Percentiles rank a stretch among this genome's conserved stretches.
Evolutionary conservation across 2,329 filamentous ascomycete genomes (phyloP).

Genomic region (Monilinia vaccinii-corymbosi): DNA sequence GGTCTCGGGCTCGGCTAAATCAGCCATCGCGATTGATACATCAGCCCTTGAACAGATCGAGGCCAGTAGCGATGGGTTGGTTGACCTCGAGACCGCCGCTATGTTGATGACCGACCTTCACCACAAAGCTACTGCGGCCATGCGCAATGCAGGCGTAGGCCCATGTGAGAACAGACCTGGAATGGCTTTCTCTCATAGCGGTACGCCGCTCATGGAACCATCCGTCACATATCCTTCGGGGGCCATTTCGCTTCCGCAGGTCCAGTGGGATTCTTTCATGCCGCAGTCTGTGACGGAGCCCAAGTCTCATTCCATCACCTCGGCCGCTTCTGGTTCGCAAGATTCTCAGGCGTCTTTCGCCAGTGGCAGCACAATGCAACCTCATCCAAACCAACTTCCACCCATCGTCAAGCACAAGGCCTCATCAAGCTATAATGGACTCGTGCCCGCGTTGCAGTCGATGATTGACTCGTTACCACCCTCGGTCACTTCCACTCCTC

Average conservation of each 20-base stretch:
- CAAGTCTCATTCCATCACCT: slow-evolving; percentile 66
- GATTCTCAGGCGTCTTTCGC: slow-evolving; percentile 58
- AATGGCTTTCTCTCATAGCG: slow-evolving; percentile 65
- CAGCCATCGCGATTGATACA: slow-evolving; percentile 71
- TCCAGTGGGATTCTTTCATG: slow-evolving; percentile 88
- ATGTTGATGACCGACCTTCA: slow-evolving; percentile 98
- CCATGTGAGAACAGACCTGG: slow-evolving; percentile 49
- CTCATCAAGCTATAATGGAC: slow-evolving; percentile 45
- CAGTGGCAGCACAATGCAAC: slow-evolving; percentile 46
- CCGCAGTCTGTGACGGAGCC: slow-evolving; percentile 58
- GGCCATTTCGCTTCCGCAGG: slow-evolving; percentile 73
- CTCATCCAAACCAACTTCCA: slow-evolving; percentile 54
- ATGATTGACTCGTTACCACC: slow-evolving; percentile 64
- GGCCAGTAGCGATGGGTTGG: slow-evolving; percentile 78
- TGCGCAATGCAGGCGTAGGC: slow-evolving; percentile 43
- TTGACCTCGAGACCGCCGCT: slow-evolving; percentile 93
- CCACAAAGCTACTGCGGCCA: slow-evolving; percentile 81
- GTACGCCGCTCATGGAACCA: slow-evolving; percentile 65
- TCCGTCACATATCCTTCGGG: slow-evolving; percentile 68
- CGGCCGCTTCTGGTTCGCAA: slow-evolving; percentile 57
- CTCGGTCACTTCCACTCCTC: slow-evolving; percentile 60
- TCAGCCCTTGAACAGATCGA: slow-evolving; percentile 88
- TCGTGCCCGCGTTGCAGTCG: slow-evolving; percentile 59
- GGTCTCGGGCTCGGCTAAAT: slow-evolving; percentile 60
- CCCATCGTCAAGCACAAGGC: slow-evolving; percentile 56